phyloP scores from a whole-genome alignment of 768 basidiomycete genomes.

The Holtermanniella nyarrowii region DNA sequence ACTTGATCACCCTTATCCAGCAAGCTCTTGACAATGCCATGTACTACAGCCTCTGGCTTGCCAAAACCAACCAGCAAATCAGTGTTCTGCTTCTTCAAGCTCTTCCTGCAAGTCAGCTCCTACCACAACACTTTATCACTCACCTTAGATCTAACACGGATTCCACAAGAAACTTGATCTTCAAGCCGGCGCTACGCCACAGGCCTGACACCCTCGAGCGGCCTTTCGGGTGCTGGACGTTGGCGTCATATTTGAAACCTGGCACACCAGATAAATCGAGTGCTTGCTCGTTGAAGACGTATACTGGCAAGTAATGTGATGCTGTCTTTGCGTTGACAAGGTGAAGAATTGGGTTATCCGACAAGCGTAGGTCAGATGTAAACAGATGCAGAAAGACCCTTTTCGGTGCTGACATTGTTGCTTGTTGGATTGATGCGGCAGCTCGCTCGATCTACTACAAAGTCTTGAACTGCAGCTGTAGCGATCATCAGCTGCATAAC shows the following conservation, averaged over 20 bases:
- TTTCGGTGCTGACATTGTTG: slow-evolving; percentile 8
- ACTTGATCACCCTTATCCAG: slow-evolving; percentile 31
- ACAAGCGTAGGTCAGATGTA: slow-evolving; percentile 30
- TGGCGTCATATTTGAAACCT: slow-evolving; percentile 5
- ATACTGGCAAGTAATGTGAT: slow-evolving; percentile 44
- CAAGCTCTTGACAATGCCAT: slow-evolving; percentile 31
- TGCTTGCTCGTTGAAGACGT: slow-evolving; percentile 43
- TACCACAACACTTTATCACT: slow-evolving; percentile 22
- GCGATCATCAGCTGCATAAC: background rate
- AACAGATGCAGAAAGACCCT: slow-evolving; percentile 32
- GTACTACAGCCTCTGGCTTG: slow-evolving; percentile 38
- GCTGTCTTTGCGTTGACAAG: slow-evolving; percentile 25
- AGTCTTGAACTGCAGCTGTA: background rate
- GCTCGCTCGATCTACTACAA: background rate
- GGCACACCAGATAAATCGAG: slow-evolving; percentile 41
- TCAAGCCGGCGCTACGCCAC: slow-evolving; percentile 24
- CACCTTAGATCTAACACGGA: slow-evolving; percentile 38
- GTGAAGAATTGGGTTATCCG: slow-evolving; percentile 31
- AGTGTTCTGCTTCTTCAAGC: background rate
- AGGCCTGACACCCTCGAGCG: slow-evolving; percentile 19
- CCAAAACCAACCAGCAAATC: slow-evolving; percentile 44
- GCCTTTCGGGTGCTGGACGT: slow-evolving; percentile 9
- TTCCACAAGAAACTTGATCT: slow-evolving; percentile 40
- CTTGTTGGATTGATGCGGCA: background rate
- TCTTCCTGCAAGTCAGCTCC: background rate